Evolutionary conservation across 2,329 filamentous ascomycete species (phyloP).

Genomic region (Colletotrichum lentis): DNA sequence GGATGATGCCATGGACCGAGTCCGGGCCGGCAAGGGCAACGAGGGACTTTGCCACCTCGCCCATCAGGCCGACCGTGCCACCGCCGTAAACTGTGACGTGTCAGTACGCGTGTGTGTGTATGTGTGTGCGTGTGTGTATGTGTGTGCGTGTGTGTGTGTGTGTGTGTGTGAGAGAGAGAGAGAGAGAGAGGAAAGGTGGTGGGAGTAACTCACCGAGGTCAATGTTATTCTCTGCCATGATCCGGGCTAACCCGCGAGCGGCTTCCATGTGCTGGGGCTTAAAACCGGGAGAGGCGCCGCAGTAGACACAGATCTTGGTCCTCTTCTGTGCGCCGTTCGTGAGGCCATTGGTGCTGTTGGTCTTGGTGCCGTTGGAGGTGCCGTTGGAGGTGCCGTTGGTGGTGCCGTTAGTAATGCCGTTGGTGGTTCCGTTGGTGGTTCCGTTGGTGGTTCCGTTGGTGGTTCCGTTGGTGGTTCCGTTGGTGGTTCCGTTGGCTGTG

Average conservation of each 20-base stretch:
- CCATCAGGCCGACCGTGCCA: conserved; percentile 94
- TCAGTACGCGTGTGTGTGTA: conserved; percentile 25
- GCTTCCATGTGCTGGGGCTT: conserved; percentile 79
- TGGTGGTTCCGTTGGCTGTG: too few species aligned
- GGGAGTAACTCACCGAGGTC: conserved; percentile 65
- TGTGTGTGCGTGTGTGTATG: background rate
- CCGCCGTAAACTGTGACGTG: conserved; percentile 80
- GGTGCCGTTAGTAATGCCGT: conserved; percentile 11
- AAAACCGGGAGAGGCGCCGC: conserved; percentile 79
- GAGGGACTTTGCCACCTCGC: conserved; percentile 86
- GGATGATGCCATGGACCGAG: conserved; percentile 92
- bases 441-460: too few species aligned
- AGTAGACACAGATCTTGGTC: conserved; percentile 91
- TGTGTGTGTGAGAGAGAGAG: background rate
- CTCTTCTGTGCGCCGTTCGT: conserved; percentile 48
- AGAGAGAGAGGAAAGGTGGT: background rate
- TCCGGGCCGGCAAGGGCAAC: conserved; percentile 82
- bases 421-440: background rate
- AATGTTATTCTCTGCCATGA: conserved; percentile 80
- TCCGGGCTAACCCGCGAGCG: conserved; percentile 76
- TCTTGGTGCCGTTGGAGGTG: conserved; percentile 40
- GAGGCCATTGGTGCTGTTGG: conserved; percentile 42
- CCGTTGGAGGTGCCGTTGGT: conserved; percentile 40
- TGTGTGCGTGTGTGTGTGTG: background rate
- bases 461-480: conserved; percentile 3